These are phyloP conservation scores for Didymella sp. DNA, from an alignment of 2,329 filamentous ascomycete species.

Conservation along the genomic window DNA sequence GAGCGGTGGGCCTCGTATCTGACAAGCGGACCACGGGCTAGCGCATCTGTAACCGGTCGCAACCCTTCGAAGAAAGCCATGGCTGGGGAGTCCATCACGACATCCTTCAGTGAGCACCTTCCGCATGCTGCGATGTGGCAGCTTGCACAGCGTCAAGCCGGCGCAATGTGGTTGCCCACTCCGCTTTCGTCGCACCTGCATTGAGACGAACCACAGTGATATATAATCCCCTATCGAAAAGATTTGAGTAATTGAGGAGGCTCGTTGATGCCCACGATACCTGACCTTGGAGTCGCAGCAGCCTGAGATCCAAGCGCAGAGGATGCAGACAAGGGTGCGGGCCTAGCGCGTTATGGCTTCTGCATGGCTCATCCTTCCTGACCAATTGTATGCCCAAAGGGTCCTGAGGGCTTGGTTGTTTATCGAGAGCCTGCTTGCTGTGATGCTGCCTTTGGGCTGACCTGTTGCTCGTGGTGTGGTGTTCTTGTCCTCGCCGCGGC, in stretches of 20 bases:
- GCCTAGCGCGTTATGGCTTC: slow-evolving; percentile 14
- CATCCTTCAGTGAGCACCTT: slow-evolving; percentile 9
- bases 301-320: slow-evolving; percentile 24
- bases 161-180: neutral
- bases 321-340: slow-evolving; percentile 16
- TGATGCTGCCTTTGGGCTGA: slow-evolving; percentile 20
- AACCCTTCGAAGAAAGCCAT: slow-evolving; percentile 24
- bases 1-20: slow-evolving; percentile 32
- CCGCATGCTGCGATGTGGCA: slow-evolving; percentile 9
- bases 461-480: slow-evolving; percentile 18
- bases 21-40: slow-evolving; percentile 32
- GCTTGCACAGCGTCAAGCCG: neutral
- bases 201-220: neutral
- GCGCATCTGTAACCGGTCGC: slow-evolving; percentile 29
- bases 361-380: slow-evolving; percentile 6
- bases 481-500: neutral
- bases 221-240: neutral
- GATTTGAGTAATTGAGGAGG: neutral
- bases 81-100: slow-evolving; percentile 20
- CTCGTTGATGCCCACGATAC: slow-evolving; percentile 20
- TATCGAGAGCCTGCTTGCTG: slow-evolving; percentile 15
- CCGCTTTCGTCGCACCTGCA: neutral
- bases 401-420: slow-evolving; percentile 13
- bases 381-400: slow-evolving; percentile 27
- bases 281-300: slow-evolving; percentile 18